Evolutionary conservation across 495 filamentous ascomycete genomes (phyloP), one percentile per base, ranked within the genome.

Genomic region (Penicillium canescens): DNA sequence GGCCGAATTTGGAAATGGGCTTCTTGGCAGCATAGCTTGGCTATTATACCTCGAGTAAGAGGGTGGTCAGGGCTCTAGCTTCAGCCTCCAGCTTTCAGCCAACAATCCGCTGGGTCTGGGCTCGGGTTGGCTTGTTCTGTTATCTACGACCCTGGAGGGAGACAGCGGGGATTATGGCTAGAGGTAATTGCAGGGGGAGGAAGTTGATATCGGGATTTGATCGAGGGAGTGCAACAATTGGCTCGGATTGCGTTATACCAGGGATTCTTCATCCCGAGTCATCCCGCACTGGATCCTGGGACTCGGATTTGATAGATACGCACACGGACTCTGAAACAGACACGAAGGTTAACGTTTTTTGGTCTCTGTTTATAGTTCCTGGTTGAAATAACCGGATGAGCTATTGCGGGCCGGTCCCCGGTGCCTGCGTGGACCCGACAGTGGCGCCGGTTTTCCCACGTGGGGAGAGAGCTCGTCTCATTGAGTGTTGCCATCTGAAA

Each of bases 401-500:
- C 50, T 48, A 49, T 44, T 10, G 44, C 50, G 50, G 54, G 48
- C 40, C 14, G 37, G 6, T n/a, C 33, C 26, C 26, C 8, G 14
- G 28, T 16, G 28, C 11, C 35, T 34, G 39, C 31, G 41, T 42
- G 33, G 45, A 49, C 54, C 48, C 41, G 49, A 42, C 9, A 16
- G 36, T 18, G 37, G 46, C 16, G 42, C 50, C 40, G 53, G 42
- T 16, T 37, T 42, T 43, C 50, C 56, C 60, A 66, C 63, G 60
- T 66, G 60, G 60, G 60, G 13, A 36, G 20, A 31, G 38, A 20
- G 3, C 33, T 36, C 14, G 44, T 16, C 34, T 34, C 45, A 55
- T 55, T 60, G 46, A 66, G 33, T 55, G 54, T 47, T 35, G 42
- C 52, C 13, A 20, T 24, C 8, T 28, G 51, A 59, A 62, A 57